These are phyloP conservation scores for Plasmodium adleri DNA, from an alignment of 169 alveolate species.

Conservation along the genomic window DNA sequence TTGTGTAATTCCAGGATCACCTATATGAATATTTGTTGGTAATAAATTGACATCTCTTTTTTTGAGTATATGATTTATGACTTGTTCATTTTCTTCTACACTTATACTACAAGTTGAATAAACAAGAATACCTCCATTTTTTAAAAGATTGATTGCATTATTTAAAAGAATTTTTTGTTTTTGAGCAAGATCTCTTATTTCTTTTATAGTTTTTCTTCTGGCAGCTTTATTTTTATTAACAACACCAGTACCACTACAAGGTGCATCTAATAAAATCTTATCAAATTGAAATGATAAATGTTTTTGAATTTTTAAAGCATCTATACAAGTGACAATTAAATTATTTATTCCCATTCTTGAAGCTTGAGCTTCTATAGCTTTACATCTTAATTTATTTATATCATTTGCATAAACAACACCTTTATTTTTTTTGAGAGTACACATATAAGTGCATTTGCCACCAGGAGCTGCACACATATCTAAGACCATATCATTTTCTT, in stretches of 20 bases:
- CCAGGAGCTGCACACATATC: conserved; percentile 99
- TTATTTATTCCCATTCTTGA: conserved; percentile 95
- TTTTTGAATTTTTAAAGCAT: conserved; percentile 92
- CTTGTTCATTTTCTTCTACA: conserved; percentile 98
- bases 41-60: conserved; percentile 91
- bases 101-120: conserved; percentile 98
- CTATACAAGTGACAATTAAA: conserved; percentile 93
- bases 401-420: conserved; percentile 96
- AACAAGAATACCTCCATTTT: conserved; percentile 97
- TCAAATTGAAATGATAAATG: conserved; percentile 92
- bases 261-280: conserved; percentile 96
- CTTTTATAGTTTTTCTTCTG: conserved; percentile 92
- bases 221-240: conserved; percentile 96
- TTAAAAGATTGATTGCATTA: conserved; percentile 95
- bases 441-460: conserved; percentile 97
- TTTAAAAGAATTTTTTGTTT: conserved; percentile 95
- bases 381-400: conserved; percentile 92
- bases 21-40: conserved; percentile 87
- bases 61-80: conserved; percentile 94
- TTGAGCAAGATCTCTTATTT: conserved; percentile 93
- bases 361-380: conserved; percentile 90
- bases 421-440: conserved; percentile 95
- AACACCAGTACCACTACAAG: conserved; percentile 98
- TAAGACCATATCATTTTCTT: conserved; percentile 89
- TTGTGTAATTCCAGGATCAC: conserved; percentile 93